Evolutionary conservation across 371 early-diverging fungal species (phyloP).

Genomic region (Mortierella sp.): DNA sequence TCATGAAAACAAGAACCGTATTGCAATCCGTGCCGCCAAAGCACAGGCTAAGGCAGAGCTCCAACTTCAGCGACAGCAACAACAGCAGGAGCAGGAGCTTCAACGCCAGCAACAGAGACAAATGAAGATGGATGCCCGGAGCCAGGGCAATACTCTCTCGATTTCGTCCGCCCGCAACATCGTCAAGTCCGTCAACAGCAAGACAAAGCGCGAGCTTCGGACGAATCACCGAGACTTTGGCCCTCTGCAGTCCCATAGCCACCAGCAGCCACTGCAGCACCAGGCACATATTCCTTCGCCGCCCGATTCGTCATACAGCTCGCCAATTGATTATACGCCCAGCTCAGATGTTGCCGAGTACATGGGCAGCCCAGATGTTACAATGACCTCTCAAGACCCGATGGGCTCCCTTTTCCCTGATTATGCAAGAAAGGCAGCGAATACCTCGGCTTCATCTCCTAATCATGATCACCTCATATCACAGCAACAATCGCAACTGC

Average conservation of each 20-base stretch:
- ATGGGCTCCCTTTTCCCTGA: slow-evolving; percentile 31
- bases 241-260: too few relatives aligned
- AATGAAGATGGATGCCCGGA: too few relatives aligned
- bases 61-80: slow-evolving; percentile 7
- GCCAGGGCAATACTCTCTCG: too few relatives aligned
- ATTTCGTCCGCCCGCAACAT: slow-evolving; percentile 13
- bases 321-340: slow-evolving; percentile 13
- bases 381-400: slow-evolving; percentile 7
- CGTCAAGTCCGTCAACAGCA: slow-evolving; percentile 17
- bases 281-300: slow-evolving; percentile 25
- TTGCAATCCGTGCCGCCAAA: slow-evolving; percentile 30
- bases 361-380: slow-evolving; percentile 8
- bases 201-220: slow-evolving; percentile 23
- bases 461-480: not conserved
- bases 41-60: slow-evolving; percentile 27
- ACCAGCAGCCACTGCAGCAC: too few relatives aligned
- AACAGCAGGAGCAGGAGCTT: not conserved
- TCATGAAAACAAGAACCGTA: slow-evolving; percentile 45
- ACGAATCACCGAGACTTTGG: not conserved
- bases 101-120: slow-evolving; percentile 8
- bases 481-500: slow-evolving; percentile 6
- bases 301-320: slow-evolving; percentile 17
- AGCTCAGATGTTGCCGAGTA: slow-evolving; percentile 17
- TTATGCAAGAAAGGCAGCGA: not conserved
- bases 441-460: not conserved